Percentiles rank a stretch among this genome's conserved stretches.
Conservation (phyloP, 306 rosid genomes). For the Pyrus betulifolia region DNA sequence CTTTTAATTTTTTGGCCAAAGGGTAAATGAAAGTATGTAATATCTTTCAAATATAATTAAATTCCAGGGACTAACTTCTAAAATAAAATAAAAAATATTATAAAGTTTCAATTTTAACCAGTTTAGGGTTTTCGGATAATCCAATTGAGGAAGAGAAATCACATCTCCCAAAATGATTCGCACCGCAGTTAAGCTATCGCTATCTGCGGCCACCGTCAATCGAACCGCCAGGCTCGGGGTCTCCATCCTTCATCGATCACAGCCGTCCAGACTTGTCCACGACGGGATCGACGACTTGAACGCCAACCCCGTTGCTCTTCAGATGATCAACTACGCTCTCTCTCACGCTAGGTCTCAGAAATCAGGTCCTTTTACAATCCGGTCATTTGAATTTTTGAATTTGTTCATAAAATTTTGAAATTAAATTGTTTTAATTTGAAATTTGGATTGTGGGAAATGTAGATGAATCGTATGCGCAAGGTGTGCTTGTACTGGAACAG, state of each 20-base stretch:
- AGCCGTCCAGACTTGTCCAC: constrained; percentile 37
- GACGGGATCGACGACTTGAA: constrained; percentile 33
- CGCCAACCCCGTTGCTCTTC: constrained; percentile 50
- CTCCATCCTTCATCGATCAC: not conserved
- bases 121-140: not conserved
- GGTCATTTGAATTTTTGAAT: not conserved
- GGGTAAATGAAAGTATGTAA: no score
- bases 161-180: constrained; percentile 32
- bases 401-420: not conserved
- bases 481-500: constrained; percentile 59
- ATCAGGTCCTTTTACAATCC: constrained; percentile 43
- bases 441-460: not conserved
- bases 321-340: constrained; percentile 73
- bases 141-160: not conserved
- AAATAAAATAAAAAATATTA: no score
- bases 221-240: constrained; percentile 25
- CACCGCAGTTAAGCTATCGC: constrained; percentile 31
- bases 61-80: no score
- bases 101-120: not conserved
- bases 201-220: constrained; percentile 19
- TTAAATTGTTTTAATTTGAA: not conserved
- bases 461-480: constrained; percentile 74
- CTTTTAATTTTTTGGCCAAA: no score
- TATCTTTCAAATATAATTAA: no score
- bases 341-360: constrained; percentile 62